Conservation (phyloP, 352 stramenopile species). For the Globisporangium lucens region DNA sequence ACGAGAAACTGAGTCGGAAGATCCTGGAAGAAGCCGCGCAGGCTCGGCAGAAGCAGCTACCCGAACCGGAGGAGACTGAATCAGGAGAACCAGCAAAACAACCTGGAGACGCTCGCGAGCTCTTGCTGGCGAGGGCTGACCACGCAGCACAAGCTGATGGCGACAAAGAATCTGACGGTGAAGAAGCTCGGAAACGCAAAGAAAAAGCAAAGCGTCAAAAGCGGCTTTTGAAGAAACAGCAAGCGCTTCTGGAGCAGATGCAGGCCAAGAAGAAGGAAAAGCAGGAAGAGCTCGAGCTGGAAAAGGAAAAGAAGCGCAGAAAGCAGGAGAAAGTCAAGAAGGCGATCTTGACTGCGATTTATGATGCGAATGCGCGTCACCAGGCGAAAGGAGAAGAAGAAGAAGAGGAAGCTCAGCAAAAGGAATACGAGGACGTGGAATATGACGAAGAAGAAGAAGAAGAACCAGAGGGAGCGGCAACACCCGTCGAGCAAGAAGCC, state of each 20-base stretch:
- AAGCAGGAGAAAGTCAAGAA: constrained; percentile 61
- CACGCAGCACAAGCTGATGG: constrained; percentile 15
- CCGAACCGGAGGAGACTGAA: constrained; percentile 24
- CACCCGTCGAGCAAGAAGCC: neutral
- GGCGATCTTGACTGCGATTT: constrained; percentile 47
- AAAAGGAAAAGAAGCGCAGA: constrained; percentile 43
- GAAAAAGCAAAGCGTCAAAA: constrained; percentile 44
- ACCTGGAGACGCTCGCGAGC: neutral
- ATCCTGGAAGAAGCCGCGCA: constrained; percentile 45
- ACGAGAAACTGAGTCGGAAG: constrained; percentile 55
- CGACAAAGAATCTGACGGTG: constrained; percentile 18
- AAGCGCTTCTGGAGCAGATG: constrained; percentile 47
- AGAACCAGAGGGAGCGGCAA: neutral
- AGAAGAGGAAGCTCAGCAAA: constrained; percentile 13
- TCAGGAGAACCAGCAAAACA: constrained; percentile 7
- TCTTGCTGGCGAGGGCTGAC: neutral
- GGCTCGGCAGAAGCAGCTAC: constrained; percentile 27
- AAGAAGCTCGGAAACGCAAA: constrained; percentile 23
- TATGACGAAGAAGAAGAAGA: neutral
- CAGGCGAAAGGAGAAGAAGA: constrained; percentile 30
- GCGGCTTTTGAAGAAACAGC: constrained; percentile 56
- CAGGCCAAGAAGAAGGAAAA: constrained; percentile 53
- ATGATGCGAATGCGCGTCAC: constrained; percentile 35
- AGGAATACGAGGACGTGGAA: constrained; percentile 10
- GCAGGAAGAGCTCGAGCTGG: constrained; percentile 41